Evolutionary conservation across 495 filamentous ascomycete genomes (phyloP).

Genomic region (Neurospora intermedia): DNA sequence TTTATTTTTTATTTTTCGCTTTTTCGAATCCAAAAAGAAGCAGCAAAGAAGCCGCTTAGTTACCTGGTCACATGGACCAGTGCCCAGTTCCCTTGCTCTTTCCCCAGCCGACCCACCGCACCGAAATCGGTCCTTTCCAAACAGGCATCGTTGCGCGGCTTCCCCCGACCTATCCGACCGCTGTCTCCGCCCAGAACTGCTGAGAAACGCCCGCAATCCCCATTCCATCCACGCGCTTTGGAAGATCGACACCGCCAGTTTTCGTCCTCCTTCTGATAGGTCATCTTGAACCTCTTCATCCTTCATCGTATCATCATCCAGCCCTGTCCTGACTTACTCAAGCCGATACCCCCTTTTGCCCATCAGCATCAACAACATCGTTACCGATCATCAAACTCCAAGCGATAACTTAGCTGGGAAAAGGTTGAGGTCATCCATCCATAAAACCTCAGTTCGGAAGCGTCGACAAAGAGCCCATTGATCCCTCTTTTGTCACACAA

Average conservation of each 20-base stretch:
- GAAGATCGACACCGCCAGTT: neutral
- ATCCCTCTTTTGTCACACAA: neutral
- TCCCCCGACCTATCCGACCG: neutral
- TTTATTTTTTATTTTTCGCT: neutral
- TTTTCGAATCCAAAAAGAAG: neutral
- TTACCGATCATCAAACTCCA: neutral
- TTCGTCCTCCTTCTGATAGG: neutral
- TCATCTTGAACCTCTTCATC: neutral
- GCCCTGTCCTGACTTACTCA: neutral
- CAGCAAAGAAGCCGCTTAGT: neutral
- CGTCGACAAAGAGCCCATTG: neutral
- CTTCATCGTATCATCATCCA: neutral
- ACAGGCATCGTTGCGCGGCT: conserved; percentile 10
- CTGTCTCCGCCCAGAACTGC: neutral
- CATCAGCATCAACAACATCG: neutral
- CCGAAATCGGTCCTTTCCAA: conserved; percentile 13
- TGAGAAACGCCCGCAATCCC: neutral
- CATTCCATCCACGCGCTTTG: neutral
- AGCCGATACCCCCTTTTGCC: neutral
- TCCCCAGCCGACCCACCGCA: conserved; percentile 19
- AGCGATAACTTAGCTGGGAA: neutral
- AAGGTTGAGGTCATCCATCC: neutral
- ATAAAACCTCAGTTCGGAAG: neutral
- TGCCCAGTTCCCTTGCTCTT: neutral
- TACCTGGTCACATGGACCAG: conserved; percentile 13